Conservation (phyloP, 2,329 filamentous ascomycete species). For the Didymella exigua region DNA sequence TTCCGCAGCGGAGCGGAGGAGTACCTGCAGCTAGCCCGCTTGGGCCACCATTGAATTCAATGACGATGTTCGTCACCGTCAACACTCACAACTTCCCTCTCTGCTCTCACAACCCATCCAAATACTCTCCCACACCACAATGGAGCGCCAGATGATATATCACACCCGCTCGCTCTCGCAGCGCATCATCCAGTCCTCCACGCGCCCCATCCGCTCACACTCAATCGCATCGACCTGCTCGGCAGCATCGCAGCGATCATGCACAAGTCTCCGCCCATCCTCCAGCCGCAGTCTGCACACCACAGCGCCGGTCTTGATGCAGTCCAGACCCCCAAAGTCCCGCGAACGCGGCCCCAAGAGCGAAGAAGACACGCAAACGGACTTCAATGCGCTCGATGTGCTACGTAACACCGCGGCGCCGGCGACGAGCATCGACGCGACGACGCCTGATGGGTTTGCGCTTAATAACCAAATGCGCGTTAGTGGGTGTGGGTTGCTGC, state of each 20-base stretch:
- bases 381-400: conserved; percentile 79
- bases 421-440: conserved; percentile 82
- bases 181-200: conserved; percentile 6
- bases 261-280: not conserved
- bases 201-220: conserved; percentile 1
- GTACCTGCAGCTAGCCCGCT: conserved; percentile 12
- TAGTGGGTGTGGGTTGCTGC: conserved; percentile 70
- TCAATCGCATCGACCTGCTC: conserved; percentile 3
- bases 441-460: conserved; percentile 81
- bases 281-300: conserved; percentile 29
- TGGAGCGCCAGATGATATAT: conserved; percentile 25
- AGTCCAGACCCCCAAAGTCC: conserved; percentile 50
- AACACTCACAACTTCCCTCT: not conserved
- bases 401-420: conserved; percentile 76
- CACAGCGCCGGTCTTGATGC: conserved; percentile 16
- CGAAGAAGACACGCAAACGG: conserved; percentile 68
- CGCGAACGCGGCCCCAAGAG: conserved; percentile 67
- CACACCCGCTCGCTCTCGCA: conserved; percentile 18
- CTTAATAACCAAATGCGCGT: conserved; percentile 81
- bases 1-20: not conserved
- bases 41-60: conserved; percentile 10
- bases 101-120: not conserved
- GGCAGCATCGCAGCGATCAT: not conserved
- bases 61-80: conserved; percentile 11
- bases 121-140: conserved; percentile 8